phyloP scores from a whole-genome alignment of 2,329 filamentous ascomycete genomes.

The Coniochaeta sp. region DNA sequence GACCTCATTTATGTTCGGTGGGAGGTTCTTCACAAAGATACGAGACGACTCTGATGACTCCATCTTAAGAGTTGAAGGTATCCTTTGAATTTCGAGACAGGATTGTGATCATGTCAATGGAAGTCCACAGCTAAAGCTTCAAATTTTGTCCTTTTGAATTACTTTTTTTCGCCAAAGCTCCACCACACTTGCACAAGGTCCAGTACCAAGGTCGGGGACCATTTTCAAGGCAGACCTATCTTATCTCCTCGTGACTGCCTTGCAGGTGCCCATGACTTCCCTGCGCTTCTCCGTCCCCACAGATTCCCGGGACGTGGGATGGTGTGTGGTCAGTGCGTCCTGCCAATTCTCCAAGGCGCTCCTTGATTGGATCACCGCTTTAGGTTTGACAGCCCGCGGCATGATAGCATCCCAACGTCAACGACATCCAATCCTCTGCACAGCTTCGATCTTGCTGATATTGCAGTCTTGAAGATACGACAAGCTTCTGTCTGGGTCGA shows the following conservation, averaged over 20 bases:
- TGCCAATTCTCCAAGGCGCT: not conserved
- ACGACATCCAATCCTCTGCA: not conserved
- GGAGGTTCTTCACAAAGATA: conserved; percentile 75
- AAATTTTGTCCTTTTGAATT: not conserved
- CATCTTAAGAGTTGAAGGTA: not conserved
- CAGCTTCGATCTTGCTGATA: not conserved
- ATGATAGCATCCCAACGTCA: not conserved
- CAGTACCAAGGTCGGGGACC: no score
- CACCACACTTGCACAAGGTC: no score
- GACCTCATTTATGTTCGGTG: conserved; percentile 75
- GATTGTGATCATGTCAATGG: not conserved
- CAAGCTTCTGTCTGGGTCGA: not conserved
- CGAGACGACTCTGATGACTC: conserved; percentile 50
- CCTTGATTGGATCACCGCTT: not conserved
- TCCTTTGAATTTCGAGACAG: not conserved
- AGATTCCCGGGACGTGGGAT: not conserved
- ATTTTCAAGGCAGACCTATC: conserved; percentile 6
- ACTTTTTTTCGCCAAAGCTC: not conserved
- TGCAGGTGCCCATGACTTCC: no score
- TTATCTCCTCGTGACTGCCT: conserved; percentile 7
- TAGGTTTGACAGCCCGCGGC: not conserved
- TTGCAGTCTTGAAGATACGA: not conserved
- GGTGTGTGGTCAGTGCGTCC: not conserved
- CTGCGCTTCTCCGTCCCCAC: not conserved
- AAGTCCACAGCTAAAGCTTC: not conserved